Base-by-base conservation (phyloP, 768 basidiomycete genomes). In the Psilocybe tampanensis region DNA sequence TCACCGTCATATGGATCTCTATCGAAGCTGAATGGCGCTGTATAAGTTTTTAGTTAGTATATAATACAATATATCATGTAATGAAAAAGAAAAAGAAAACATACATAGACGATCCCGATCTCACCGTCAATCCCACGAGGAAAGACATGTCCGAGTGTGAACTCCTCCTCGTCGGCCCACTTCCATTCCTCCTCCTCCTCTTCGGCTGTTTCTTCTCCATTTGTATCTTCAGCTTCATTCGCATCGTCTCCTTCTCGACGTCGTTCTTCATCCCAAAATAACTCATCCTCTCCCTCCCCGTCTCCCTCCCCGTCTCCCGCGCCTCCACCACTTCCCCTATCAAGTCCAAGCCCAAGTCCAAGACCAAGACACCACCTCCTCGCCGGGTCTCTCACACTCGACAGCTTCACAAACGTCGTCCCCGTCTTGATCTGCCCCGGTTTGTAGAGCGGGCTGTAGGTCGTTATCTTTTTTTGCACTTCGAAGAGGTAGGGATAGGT, bases 101-200 rank as follows among this genome's bases (percentile, higher is more conserved):
- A 57, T 64, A 90, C 89, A 65, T 89, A 90, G 53, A 86, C 69
- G 33, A 90, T 80, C 1, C 77, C 89, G n/a, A 72, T 70, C 2
- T 65, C 58, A 1, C 71, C 64, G 44, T 79, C 73, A 21, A 73
- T 70, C 11, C 80, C 76, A 45, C 76, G 76, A 0, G 79, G 76
- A 86, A 88, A 91, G 3, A 81, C 82, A 63, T 84, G 81, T 8
- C 66, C 76, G 13, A 90, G 67, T 0, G 81, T 80, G 47, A 82
- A 79, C 59, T 89, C 88, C 63, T 88, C 86, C 64, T 90, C 89
- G 2, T 84, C 80, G 49, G 84, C 81, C 89, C 88, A 90, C 41
- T 74, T 78, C 83, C 87, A 89, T 8, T 74, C 78, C 5, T 77
- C 77, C 0, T 78, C 74, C 34, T 73, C 75, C 1, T 72, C 72